Evolutionary conservation across 2,329 filamentous ascomycete species (phyloP).

Genomic region (Bipolaris cookei): DNA sequence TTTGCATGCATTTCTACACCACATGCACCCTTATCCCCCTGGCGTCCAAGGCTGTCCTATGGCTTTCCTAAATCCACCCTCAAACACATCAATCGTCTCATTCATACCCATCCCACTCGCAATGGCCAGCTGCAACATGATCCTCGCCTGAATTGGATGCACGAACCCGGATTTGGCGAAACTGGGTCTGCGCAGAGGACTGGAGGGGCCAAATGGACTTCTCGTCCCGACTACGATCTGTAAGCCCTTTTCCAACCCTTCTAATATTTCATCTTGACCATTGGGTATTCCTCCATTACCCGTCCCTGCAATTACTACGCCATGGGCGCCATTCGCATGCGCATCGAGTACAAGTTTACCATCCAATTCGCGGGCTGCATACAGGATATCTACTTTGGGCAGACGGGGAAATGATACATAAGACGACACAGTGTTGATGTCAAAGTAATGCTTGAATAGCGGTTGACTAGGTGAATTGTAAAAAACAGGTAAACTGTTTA

Average conservation of each 20-base stretch:
- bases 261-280: constrained; percentile 25
- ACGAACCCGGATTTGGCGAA: constrained; percentile 33
- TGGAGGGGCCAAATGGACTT: constrained; percentile 32
- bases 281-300: constrained; percentile 35
- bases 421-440: constrained; percentile 21
- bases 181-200: constrained; percentile 19
- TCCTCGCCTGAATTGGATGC: constrained; percentile 35
- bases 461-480: constrained; percentile 35
- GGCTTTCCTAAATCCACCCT: constrained; percentile 31
- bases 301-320: constrained; percentile 37
- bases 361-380: constrained; percentile 38
- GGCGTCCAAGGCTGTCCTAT: constrained; percentile 32
- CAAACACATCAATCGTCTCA: constrained; percentile 37
- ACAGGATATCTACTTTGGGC: constrained; percentile 41
- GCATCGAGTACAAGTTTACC: constrained; percentile 33
- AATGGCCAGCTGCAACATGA: constrained; percentile 41
- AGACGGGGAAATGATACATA: constrained; percentile 27
- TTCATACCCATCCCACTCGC: constrained; percentile 39
- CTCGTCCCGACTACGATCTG: constrained; percentile 36
- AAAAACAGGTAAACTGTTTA: constrained; percentile 36
- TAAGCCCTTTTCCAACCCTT: constrained; percentile 31
- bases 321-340: constrained; percentile 31
- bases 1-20: neutral
- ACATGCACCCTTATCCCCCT: neutral
- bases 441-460: constrained; percentile 30